A percentile compares a stretch with the other conserved stretches of the same genome.
Evolutionary conservation across 345 rosid species (phyloP).

Genomic region (Eucalyptus tenuipes): DNA sequence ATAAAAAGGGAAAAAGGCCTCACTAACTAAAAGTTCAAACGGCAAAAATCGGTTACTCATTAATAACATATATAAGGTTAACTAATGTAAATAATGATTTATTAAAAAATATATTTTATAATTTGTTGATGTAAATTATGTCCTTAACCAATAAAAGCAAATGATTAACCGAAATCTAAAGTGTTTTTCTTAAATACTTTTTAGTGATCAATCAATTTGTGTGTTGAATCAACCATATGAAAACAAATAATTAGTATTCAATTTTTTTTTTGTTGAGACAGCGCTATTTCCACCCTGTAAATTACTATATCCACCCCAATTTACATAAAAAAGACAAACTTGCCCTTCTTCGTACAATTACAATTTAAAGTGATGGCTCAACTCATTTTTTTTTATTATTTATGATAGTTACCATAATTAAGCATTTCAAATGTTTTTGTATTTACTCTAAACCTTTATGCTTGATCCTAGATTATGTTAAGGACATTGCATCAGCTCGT

Average conservation of each 20-base stretch:
- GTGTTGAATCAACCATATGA: neutral
- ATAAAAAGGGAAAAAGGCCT: neutral
- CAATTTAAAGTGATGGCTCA: too few relatives aligned
- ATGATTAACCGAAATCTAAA: neutral
- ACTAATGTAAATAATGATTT: neutral
- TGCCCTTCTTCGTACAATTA: too few relatives aligned
- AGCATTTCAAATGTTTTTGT: too few relatives aligned
- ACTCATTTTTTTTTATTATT: too few relatives aligned
- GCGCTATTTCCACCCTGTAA: too few relatives aligned
- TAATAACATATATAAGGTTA: neutral
- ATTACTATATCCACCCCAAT: too few relatives aligned
- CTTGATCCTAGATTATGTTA: too few relatives aligned
- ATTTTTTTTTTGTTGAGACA: neutral
- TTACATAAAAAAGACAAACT: too few relatives aligned
- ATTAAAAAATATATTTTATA: neutral
- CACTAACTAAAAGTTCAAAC: neutral
- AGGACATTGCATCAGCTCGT: too few relatives aligned
- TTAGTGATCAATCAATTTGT: neutral
- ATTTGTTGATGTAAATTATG: neutral
- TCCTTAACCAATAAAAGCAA: neutral
- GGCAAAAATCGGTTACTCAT: neutral
- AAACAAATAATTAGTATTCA: neutral
- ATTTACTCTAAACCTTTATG: too few relatives aligned
- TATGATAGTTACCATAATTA: too few relatives aligned
- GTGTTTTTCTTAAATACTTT: neutral